A percentile compares a stretch with the other conserved stretches of the same genome.
Evolutionary conservation across 495 filamentous ascomycete genomes (phyloP).

Genomic region (Astrocystis sublimbata): DNA sequence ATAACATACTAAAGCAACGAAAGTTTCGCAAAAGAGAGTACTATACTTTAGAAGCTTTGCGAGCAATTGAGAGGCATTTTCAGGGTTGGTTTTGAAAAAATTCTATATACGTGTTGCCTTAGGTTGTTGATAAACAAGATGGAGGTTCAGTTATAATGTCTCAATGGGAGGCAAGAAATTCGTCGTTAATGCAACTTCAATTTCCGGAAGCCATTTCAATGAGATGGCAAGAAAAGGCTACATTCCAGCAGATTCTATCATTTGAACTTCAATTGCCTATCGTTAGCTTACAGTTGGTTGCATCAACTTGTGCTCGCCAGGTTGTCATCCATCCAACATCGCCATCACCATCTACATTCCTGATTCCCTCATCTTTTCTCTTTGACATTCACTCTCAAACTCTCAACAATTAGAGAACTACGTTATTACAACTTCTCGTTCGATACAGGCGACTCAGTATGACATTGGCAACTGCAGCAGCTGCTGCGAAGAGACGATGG

Average conservation of each 20-base stretch:
- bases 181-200: neutral
- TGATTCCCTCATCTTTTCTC: neutral
- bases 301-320: neutral
- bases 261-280: neutral
- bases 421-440: neutral
- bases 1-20: too few relatives aligned
- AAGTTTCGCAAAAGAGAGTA: too few relatives aligned
- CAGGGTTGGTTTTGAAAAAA: too few relatives aligned
- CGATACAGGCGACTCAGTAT: neutral
- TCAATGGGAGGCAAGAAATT: neutral
- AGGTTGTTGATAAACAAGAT: too few relatives aligned
- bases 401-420: neutral
- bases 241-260: neutral
- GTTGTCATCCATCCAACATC: too few relatives aligned
- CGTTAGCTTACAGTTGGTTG: neutral
- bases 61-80: too few relatives aligned
- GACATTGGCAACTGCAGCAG: neutral
- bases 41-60: too few relatives aligned
- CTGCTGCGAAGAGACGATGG: neutral
- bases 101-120: too few relatives aligned
- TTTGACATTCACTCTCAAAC: neutral
- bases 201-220: neutral
- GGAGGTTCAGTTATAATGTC: too few relatives aligned
- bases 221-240: neutral
- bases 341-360: too few relatives aligned